These are phyloP conservation scores for Phellinidium pouzarii DNA, from an alignment of 1,284 basidiomycete genomes.

Conservation along the genomic window DNA sequence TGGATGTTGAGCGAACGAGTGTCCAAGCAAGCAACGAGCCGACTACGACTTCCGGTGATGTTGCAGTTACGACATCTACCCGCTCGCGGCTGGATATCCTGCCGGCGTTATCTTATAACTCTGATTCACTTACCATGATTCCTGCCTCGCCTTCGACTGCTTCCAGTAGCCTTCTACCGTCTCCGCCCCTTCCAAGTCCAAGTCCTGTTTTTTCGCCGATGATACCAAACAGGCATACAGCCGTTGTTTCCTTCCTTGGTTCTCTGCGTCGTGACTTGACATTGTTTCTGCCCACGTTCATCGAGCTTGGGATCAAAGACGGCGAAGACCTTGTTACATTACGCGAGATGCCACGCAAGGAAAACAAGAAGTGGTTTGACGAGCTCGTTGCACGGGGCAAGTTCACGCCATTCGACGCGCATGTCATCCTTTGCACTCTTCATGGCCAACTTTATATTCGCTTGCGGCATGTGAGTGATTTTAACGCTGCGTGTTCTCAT, in stretches of 20 bases:
- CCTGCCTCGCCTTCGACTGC: neutral
- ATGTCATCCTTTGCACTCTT: neutral
- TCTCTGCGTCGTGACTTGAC: neutral
- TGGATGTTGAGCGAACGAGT: too few species aligned
- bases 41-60: too few species aligned
- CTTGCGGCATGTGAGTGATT: too few species aligned
- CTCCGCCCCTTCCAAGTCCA: neutral
- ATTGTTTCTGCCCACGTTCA: neutral
- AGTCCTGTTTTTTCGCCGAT: neutral
- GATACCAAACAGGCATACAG: neutral
- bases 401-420: conserved; percentile 1
- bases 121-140: neutral
- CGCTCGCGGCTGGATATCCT: too few species aligned
- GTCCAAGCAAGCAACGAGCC: too few species aligned
- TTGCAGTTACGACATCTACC: too few species aligned
- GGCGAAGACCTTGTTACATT: neutral
- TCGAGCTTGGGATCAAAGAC: neutral
- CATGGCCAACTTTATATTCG: neutral
- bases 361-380: conserved; percentile 1
- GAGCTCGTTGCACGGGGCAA: neutral
- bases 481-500: too few species aligned
- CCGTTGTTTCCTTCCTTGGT: neutral
- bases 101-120: too few species aligned
- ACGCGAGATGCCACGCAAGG: neutral
- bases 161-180: neutral